A percentile compares a stretch with the other conserved stretches of the same genome.
These are phyloP conservation scores for Solanum megistacrolobum DNA, from an alignment of 257 asterid species.

Conservation along the genomic window DNA sequence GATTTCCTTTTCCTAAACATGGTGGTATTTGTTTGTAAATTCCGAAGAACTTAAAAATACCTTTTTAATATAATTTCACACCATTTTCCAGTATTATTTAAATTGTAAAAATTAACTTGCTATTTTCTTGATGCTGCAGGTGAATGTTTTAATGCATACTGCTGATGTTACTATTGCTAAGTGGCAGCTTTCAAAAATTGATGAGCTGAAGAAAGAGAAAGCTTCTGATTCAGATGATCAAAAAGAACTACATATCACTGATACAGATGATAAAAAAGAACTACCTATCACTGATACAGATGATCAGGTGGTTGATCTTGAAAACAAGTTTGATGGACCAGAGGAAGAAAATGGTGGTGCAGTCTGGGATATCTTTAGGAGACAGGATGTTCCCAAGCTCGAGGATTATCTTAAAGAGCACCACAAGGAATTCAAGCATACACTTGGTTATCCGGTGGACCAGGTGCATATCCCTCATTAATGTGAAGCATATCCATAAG, in stretches of 20 bases:
- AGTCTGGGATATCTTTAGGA: conserved; percentile 76
- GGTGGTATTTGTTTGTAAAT: background rate
- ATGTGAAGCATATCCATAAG: background rate
- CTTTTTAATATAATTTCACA: background rate
- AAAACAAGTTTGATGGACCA: background rate
- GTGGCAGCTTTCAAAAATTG: conserved; percentile 2
- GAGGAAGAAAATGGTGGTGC: conserved; percentile 49
- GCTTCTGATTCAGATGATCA: conserved; percentile 9
- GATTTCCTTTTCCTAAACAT: background rate
- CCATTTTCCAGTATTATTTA: background rate
- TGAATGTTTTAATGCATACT: conserved; percentile 55
- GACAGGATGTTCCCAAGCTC: conserved; percentile 59
- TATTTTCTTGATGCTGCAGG: conserved; percentile 23
- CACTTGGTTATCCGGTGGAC: conserved; percentile 15
- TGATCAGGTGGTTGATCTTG: background rate
- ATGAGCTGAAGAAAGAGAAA: conserved; percentile 14
- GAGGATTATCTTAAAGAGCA: conserved; percentile 46
- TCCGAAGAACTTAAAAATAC: background rate
- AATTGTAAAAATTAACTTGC: background rate
- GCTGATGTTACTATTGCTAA: conserved; percentile 18
- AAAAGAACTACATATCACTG: conserved; percentile 15
- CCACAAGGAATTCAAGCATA: conserved; percentile 49
- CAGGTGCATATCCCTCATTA: conserved; percentile 22
- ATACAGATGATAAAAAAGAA: conserved; percentile 10
- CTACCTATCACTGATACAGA: conserved; percentile 5